Percentiles rank a stretch among this genome's conserved stretches.
These are phyloP conservation scores for Cynara cardunculus DNA, from an alignment of 129 eudicot species.

Conservation along the genomic window DNA sequence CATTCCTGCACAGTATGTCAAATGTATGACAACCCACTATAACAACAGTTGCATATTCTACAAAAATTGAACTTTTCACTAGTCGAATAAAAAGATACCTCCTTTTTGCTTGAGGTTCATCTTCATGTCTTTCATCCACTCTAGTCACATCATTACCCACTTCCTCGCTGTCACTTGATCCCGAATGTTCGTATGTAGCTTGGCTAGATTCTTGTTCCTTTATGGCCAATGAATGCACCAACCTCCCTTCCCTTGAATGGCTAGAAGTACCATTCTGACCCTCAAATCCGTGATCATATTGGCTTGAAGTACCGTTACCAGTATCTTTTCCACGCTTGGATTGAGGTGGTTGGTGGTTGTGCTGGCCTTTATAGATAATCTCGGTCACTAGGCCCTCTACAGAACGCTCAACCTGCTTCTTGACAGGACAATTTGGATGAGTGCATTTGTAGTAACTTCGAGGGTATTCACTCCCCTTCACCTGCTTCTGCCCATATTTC, in stretches of 20 bases:
- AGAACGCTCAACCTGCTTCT: conserved; percentile 90
- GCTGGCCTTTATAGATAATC: conserved; percentile 87
- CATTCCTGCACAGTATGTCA: conserved; percentile 46
- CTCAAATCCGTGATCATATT: conserved; percentile 39
- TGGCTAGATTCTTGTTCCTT: conserved; percentile 83
- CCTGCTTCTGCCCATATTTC: conserved; percentile 94
- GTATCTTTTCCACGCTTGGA: conserved; percentile 61
- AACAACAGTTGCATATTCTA: conserved; percentile 3
- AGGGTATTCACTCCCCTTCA: conserved; percentile 88
- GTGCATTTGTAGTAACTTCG: conserved; percentile 95
- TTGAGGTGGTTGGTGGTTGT: conserved; percentile 81
- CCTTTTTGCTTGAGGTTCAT: conserved; percentile 79
- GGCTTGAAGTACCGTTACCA: conserved; percentile 39
- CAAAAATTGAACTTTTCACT: neutral
- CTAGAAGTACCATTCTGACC: conserved; percentile 29
- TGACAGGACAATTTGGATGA: conserved; percentile 72
- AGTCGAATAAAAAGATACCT: conserved; percentile 40
- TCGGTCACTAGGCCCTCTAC: conserved; percentile 81
- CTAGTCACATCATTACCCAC: conserved; percentile 59
- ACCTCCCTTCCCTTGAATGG: conserved; percentile 38
- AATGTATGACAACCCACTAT: neutral
- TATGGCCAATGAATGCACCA: conserved; percentile 26
- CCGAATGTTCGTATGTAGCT: conserved; percentile 67
- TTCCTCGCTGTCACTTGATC: conserved; percentile 85
- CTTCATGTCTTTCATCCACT: conserved; percentile 55